Evolutionary conservation across 805 yeast genomes (phyloP).

Genomic region (Scheffersomyces coipomensis): DNA sequence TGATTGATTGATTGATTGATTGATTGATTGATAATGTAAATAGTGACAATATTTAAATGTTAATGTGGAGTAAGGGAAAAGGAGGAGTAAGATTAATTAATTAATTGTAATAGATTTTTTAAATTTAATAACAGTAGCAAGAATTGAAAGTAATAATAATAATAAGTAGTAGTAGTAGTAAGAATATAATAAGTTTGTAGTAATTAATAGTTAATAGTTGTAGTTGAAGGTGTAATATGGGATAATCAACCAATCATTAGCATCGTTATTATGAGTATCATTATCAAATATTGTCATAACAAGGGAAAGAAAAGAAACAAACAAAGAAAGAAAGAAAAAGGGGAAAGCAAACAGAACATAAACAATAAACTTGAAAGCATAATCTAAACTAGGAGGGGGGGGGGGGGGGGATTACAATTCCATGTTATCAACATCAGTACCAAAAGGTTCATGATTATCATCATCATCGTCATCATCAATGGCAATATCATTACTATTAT

Average conservation of each 20-base stretch:
- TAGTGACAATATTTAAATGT: no score
- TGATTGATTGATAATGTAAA: no score
- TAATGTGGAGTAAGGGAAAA: no score
- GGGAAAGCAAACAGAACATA: neutral
- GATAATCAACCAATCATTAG: no score
- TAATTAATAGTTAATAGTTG: no score
- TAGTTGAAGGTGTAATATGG: no score
- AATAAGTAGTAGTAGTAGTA: no score
- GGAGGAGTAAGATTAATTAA: neutral
- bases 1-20: no score
- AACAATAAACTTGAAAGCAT: neutral
- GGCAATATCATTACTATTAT: slow-evolving; percentile 37
- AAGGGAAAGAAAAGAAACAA: neutral
- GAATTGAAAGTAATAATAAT: no score
- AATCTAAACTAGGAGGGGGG: neutral
- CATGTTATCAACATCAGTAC: slow-evolving; percentile 36
- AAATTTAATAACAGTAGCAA: neutral
- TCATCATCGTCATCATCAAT: slow-evolving; percentile 38
- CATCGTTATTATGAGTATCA: no score
- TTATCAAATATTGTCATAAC: no score
- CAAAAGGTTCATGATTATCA: slow-evolving; percentile 40
- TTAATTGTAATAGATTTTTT: neutral
- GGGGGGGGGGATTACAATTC: slow-evolving; percentile 24
- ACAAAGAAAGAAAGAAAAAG: neutral
- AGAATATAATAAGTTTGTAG: no score